phyloP scores from a whole-genome alignment of 129 eudicot genomes.

The Kitagawia praeruptora region DNA sequence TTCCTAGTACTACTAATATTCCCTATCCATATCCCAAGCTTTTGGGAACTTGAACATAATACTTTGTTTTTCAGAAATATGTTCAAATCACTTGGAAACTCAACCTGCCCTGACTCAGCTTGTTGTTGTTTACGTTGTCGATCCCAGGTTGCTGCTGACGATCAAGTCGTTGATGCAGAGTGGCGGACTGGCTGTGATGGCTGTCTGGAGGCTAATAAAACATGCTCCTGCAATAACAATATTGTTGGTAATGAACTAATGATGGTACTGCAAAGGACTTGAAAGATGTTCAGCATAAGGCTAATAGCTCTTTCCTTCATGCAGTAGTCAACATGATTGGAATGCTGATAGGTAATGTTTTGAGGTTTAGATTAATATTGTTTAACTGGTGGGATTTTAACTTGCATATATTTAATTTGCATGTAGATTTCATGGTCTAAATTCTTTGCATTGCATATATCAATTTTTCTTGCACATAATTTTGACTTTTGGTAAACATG shows the following conservation, averaged over 20 bases:
- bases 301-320: conserved; percentile 55
- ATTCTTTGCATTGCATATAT: background rate
- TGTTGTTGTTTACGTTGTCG: conserved; percentile 16
- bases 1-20: background rate
- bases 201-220: conserved; percentile 28
- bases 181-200: conserved; percentile 26
- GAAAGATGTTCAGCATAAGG: conserved; percentile 14
- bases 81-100: conserved; percentile 15
- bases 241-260: no score
- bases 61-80: background rate
- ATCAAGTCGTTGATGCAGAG: conserved; percentile 15
- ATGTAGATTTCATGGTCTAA: background rate
- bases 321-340: conserved; percentile 75
- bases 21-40: background rate
- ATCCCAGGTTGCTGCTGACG: conserved; percentile 17
- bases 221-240: conserved; percentile 11
- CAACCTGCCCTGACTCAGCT: conserved; percentile 6
- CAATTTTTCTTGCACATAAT: background rate
- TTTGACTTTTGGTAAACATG: background rate
- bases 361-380: background rate
- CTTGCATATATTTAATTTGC: background rate
- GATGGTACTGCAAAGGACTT: background rate
- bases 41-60: background rate
- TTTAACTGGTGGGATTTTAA: background rate
- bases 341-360: conserved; percentile 67